Conservation (phyloP, 1,284 basidiomycete genomes). For the Cutaneotrichosporon mucoides region DNA sequence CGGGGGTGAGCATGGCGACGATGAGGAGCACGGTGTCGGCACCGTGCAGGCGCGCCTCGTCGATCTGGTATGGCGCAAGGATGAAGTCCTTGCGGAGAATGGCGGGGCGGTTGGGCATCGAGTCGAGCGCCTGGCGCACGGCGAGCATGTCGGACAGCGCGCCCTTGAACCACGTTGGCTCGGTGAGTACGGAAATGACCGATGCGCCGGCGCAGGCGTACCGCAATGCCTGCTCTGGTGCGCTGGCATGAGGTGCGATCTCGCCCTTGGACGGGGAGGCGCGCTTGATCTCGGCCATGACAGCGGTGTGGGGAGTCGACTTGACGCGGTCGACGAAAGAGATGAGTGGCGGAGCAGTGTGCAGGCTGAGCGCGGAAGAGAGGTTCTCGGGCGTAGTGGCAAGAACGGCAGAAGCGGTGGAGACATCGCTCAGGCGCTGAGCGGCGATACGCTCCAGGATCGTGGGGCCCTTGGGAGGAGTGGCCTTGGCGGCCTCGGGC, state of each 20-base stretch:
- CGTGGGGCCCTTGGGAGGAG: conserved; percentile 54
- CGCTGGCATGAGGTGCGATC: conserved; percentile 72
- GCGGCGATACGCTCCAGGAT: conserved; percentile 70
- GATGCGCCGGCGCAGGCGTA: conserved; percentile 90
- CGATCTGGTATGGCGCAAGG: conserved; percentile 89
- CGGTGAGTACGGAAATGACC: conserved; percentile 92
- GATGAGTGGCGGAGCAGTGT: conserved; percentile 75
- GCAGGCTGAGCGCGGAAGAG: conserved; percentile 64
- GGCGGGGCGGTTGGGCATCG: conserved; percentile 83
- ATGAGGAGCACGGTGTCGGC: conserved; percentile 97
- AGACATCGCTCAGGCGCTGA: conserved; percentile 67
- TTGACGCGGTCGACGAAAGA: conserved; percentile 64
- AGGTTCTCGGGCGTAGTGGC: conserved; percentile 63
- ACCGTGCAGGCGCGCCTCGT: conserved; percentile 85
- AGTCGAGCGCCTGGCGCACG: conserved; percentile 75
- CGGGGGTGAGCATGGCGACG: conserved; percentile 82
- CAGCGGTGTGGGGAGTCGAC: conserved; percentile 55
- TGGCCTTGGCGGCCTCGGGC: background rate
- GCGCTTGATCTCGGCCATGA: conserved; percentile 94
- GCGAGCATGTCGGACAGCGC: conserved; percentile 85
- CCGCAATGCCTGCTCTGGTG: conserved; percentile 75
- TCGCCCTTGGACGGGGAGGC: conserved; percentile 89
- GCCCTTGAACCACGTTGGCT: conserved; percentile 97
- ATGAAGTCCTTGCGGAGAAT: conserved; percentile 98
- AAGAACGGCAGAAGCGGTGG: conserved; percentile 61